Evolutionary conservation across 345 rosid genomes (phyloP), one percentile per base, ranked within the genome.

Genomic region (Triadica sebifera): DNA sequence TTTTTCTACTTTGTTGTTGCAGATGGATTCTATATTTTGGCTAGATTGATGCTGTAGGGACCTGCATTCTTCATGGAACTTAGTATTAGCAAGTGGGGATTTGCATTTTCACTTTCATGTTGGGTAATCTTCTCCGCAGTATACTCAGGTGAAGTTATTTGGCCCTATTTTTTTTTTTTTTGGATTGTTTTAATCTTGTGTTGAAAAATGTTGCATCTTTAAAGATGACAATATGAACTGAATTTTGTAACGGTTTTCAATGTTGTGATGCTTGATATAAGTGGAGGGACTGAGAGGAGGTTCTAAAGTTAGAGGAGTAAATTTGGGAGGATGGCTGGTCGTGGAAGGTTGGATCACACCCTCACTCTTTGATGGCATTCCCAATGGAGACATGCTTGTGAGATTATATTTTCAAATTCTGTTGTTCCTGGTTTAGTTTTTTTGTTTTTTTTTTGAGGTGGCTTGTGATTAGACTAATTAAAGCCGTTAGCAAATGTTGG

Each of bases 301-400:
- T 81, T 76, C 89, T 52, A 90, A 87, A 85, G 95, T 90, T 69
- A 83, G 86, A 77, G 95, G 83, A 67, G 95, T 90, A 67, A 90
- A 90, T 69, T 82, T 90, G 80, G 95, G 91, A 24, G 95, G 95
- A 29, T 90, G 95, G 95, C 78, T 90, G 74, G 91, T 90, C 65
- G 67, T 90, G n/a, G 92, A 90, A 81, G 95, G 95, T 69, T 90
- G 95, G 95, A 88, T 90, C 74, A 90, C 88, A 81, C 92, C 95
- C 64, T 86, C 95, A 63, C 85, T 90, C 25, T 90, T 90, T 70
- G 85, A 88, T 79, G 89, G 74, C 58, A 90, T 90, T 81, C 84
- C 87, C 76, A 90, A 88, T 51, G 91, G 90, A 69, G 92, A 90
- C 55, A 90, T 88, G 92, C 91, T 90, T 73, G 95, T 90, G 77